Evolutionary conservation across 441 rosid genomes (phyloP), one percentile per base, ranked within the genome.

Genomic region (Erysimum cheiri): DNA sequence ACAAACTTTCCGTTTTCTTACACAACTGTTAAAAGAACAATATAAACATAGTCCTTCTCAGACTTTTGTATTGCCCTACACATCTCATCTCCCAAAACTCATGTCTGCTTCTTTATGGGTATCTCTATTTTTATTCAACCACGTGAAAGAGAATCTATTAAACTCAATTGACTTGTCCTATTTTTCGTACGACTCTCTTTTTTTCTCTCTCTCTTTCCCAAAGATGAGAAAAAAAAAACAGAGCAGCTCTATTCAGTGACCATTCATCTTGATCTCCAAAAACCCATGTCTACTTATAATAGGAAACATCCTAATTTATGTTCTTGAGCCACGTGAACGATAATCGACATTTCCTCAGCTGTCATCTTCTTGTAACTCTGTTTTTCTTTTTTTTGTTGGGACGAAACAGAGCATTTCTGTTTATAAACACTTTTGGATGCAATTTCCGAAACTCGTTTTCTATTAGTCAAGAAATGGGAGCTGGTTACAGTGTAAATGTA

Each of bases 21-120:
- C 52, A 64, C 10, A 56, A 62, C 48, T 58, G 29, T 48, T 48
- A 4, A 24, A 53, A 64, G 37, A 55, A 28, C 19, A 54, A 63
- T 46, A 46, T 15, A 56, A 33, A 47, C 55, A 66, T 17, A 50
- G 72, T 66, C 66, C 9, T 44, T 59, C 56, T 73, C 77, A 59
- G 1, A 59, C 53, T 22, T 66, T 73, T 33, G 61, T 59, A 33
- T 40, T 40, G 56, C 62, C 72, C 31, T 53, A 60, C 58, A 48
- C 66, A 72, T 48, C 53, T 72, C 65, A 72, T 49, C 35, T 48
- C 71, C 44, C 65, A 64, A 19, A 64, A 57, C 44, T 57, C 66
- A 48, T 65, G 72, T 65, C 60, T 73, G 44, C 60, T 50, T 59
- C 77, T 66, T 50, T 73, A 31, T 49, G 28, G 64, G 24, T 37